phyloP scores from a whole-genome alignment of 2,329 filamentous ascomycete genomes.

The Pseudogymnoascus sp. region DNA sequence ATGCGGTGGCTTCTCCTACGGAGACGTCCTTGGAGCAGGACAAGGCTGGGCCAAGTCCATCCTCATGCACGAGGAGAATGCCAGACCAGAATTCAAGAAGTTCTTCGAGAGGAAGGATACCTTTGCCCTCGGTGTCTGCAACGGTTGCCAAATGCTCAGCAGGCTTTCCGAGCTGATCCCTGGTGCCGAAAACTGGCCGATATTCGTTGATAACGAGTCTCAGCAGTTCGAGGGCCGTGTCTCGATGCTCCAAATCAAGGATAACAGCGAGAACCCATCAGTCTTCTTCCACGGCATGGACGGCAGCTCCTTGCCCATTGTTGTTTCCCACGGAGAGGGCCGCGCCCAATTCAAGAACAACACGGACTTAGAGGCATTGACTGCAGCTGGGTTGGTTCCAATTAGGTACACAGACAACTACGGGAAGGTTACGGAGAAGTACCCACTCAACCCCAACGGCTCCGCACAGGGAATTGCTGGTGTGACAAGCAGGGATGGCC shows the following conservation, averaged over 20 bases:
- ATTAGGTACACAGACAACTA: slow-evolving; percentile 83
- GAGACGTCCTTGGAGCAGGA: slow-evolving; percentile 81
- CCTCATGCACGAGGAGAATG: slow-evolving; percentile 68
- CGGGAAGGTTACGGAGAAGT: slow-evolving; percentile 66
- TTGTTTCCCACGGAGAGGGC: slow-evolving; percentile 86
- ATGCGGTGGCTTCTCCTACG: slow-evolving; percentile 96
- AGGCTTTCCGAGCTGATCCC: slow-evolving; percentile 79
- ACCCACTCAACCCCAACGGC: slow-evolving; percentile 81
- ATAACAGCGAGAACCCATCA: slow-evolving; percentile 53
- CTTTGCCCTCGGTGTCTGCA: slow-evolving; percentile 90
- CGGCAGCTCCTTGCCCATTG: slow-evolving; percentile 75
- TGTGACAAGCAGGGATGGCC: slow-evolving; percentile 57
- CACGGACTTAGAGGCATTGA: slow-evolving; percentile 47
- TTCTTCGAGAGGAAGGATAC: slow-evolving; percentile 89
- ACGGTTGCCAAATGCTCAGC: slow-evolving; percentile 92
- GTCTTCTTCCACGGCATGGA: slow-evolving; percentile 89
- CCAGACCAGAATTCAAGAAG: slow-evolving; percentile 66
- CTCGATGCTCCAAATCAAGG: slow-evolving; percentile 74
- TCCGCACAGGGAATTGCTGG: slow-evolving; percentile 63
- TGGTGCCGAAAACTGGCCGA: slow-evolving; percentile 76
- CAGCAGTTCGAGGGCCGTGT: slow-evolving; percentile 88
- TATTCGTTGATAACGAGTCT: slow-evolving; percentile 75
- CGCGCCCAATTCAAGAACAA: slow-evolving; percentile 63
- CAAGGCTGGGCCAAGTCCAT: slow-evolving; percentile 95
- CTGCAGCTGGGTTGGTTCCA: slow-evolving; percentile 63